These are phyloP conservation scores for Cystobasidium sp. DNA, from an alignment of 1,284 basidiomycete genomes.

Conservation along the genomic window DNA sequence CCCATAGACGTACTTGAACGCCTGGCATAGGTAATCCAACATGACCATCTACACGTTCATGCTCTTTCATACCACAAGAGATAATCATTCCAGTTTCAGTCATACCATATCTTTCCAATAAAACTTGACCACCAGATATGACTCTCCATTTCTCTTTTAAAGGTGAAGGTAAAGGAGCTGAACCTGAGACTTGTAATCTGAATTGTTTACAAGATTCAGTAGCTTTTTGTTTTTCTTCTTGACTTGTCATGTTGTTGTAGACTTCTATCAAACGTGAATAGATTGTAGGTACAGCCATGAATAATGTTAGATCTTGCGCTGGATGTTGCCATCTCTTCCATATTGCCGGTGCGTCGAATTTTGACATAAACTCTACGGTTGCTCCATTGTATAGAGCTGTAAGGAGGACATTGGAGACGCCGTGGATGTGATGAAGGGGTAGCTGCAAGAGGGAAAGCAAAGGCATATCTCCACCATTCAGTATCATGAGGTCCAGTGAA, in stretches of 20 bases:
- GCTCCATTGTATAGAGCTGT: conserved; percentile 57
- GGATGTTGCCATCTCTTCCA: conserved; percentile 43
- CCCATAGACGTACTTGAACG: conserved; percentile 55
- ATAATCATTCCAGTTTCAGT: conserved; percentile 57
- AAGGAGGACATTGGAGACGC: conserved; percentile 56
- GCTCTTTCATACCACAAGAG: conserved; percentile 54
- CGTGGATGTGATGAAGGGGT: conserved; percentile 57
- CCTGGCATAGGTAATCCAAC: conserved; percentile 55
- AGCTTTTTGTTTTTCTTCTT: conserved; percentile 48
- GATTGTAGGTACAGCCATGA: conserved; percentile 51
- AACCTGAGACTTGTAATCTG: conserved; percentile 56
- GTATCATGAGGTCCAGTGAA: too few species aligned
- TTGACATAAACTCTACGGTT: conserved; percentile 55
- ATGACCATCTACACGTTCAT: conserved; percentile 54
- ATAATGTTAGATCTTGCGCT: conserved; percentile 46
- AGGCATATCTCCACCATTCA: too few species aligned
- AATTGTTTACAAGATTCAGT: conserved; percentile 53
- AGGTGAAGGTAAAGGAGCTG: conserved; percentile 55
- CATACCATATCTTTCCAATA: conserved; percentile 58
- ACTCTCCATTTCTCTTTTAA: conserved; percentile 55
- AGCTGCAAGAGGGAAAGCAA: conserved; percentile 37
- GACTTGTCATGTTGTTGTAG: conserved; percentile 30
- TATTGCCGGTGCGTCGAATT: conserved; percentile 54
- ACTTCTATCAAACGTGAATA: conserved; percentile 49
- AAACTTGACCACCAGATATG: conserved; percentile 55